These are phyloP conservation scores for Schizosaccharomyces octosporus DNA, from an alignment of 805 yeast genomes.

Conservation along the genomic window DNA sequence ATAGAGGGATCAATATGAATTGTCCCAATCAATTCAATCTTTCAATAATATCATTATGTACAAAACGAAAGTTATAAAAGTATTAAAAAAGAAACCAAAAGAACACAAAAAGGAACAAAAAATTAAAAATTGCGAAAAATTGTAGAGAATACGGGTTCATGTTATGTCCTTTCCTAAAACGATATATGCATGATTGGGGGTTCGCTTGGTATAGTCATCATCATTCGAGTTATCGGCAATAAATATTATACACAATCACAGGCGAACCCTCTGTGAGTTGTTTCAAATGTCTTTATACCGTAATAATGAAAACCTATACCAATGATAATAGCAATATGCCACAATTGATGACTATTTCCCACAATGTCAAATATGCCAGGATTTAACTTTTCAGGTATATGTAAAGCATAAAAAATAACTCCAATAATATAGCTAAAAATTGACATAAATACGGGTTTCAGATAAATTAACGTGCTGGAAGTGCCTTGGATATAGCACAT, in stretches of 20 bases:
- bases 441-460: constrained; percentile 47
- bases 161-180: no score
- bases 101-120: background rate
- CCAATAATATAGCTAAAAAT: constrained; percentile 57
- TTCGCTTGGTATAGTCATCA: no score
- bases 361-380: constrained; percentile 18
- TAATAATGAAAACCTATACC: constrained; percentile 79
- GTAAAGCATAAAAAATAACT: constrained; percentile 63
- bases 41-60: background rate
- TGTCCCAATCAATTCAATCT: background rate
- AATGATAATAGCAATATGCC: constrained; percentile 78
- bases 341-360: constrained; percentile 62
- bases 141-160: no score
- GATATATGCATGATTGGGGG: no score
- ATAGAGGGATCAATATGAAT: background rate
- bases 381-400: constrained; percentile 64
- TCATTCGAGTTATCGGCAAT: no score
- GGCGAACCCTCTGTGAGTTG: constrained; percentile 14
- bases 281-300: constrained; percentile 51
- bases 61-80: background rate
- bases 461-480: constrained; percentile 25
- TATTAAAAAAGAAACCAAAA: background rate
- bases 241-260: constrained; percentile 4
- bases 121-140: background rate
- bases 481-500: constrained; percentile 33